Base-by-base conservation (phyloP, 768 basidiomycete species). In the Terana coerulea region DNA sequence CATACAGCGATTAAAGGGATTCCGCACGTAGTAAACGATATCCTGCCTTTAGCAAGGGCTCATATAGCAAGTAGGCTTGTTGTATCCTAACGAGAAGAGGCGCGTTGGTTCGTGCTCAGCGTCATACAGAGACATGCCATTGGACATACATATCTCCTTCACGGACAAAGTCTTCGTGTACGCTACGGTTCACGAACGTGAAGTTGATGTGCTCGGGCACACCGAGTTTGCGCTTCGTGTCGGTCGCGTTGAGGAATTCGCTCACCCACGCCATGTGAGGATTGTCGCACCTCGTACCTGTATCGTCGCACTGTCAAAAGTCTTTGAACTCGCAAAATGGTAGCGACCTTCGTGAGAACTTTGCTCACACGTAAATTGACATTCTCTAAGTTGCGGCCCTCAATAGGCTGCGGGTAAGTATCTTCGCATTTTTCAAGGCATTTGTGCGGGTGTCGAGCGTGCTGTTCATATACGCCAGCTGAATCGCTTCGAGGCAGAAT, bases 401-500 rank as follows among this genome's bases (percentile, higher is more conserved):
- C 21, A 1, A 47, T 15, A 2, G 14, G 9, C 10, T 41, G 11
- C 5, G 39, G 33, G 10, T 36, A 21, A 64, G 35, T 62, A 61
- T 1, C 51, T 17, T 14, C 67, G 34, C 49, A 39, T 15, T 15
- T 5, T 34, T 22, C 31, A 39, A 29, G 11, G 52, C 52, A 28
- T 15, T 17, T 3, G n/a, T 36, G 26, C 45, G 44, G 22, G 25
- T 24, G 17, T 8, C 47, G 26, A 25, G 17, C 3, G 48, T 49
- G 22, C 39, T 28, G 41, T 57, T 43, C 61, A 62, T 21, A 42
- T 61, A 50, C 53, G 61, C 47, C 5, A 15, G 5, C 3, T 44
- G 52, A 26, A 59, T 40, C 7, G 30, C 36, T 21, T 30, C 51
- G 50, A 70, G 49, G 47, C 70, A 70, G 4, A 15, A 30, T 0